A percentile compares a stretch with the other conserved stretches of the same genome.
Evolutionary conservation across 345 rosid genomes (phyloP).

Genomic region (Citrus glauca): DNA sequence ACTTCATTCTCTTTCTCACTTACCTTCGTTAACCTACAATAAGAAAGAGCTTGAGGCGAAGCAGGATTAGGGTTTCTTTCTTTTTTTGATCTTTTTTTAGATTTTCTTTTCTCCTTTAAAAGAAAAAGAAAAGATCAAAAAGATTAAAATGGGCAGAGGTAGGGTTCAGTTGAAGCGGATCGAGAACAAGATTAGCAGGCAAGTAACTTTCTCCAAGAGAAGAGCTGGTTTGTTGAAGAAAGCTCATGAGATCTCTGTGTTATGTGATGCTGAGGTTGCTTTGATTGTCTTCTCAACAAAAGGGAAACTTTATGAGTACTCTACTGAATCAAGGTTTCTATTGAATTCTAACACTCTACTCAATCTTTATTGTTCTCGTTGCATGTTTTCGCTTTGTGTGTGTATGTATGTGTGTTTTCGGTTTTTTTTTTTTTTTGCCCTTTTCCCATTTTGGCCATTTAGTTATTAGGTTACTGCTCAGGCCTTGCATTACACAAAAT

Average conservation of each 20-base stretch:
- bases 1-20: neutral
- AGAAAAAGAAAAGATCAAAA: neutral
- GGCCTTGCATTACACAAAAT: constrained; percentile 11
- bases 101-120: neutral
- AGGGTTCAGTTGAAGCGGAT: constrained; percentile 88
- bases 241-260: constrained; percentile 85
- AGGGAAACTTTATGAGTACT: constrained; percentile 81
- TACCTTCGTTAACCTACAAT: neutral
- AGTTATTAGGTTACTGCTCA: neutral
- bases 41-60: neutral
- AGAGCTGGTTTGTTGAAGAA: constrained; percentile 76
- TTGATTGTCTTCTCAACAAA: constrained; percentile 76
- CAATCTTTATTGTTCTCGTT: neutral
- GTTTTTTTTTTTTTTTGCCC: neutral
- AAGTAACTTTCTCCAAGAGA: constrained; percentile 87
- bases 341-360: neutral
- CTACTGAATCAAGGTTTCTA: constrained; percentile 60
- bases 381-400: constrained; percentile 12
- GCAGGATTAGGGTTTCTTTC: constrained; percentile 25
- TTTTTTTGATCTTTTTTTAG: neutral
- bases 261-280: constrained; percentile 81
- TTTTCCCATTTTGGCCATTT: neutral
- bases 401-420: neutral
- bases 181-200: constrained; percentile 90
- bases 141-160: constrained; percentile 67